Base-by-base conservation (phyloP, 1,139 yeast species). In the Hemisphaericaspora lyxosophila region DNA sequence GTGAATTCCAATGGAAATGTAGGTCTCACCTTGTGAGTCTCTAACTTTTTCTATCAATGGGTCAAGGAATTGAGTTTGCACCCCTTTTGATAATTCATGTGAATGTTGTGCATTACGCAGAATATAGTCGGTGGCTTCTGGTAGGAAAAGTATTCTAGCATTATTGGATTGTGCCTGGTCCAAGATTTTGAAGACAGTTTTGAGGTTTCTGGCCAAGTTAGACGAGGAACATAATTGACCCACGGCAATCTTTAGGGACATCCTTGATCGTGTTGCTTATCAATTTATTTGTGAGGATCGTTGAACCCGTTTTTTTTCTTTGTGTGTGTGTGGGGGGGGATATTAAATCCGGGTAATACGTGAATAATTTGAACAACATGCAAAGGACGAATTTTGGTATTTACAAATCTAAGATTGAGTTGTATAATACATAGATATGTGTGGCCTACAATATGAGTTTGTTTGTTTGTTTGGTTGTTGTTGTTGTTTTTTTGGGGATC, bases 71-170 rank as follows among this genome's bases (percentile, higher is more conserved):
- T 75, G 73, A 0, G 78, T 66, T 11, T 67, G 62, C 2, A 83
- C 75, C 2, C 75, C 50, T 27, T 68, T 57, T 0, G 85, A 88
- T 22, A 90, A 64, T 24, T 64, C 51, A 37, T 73, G 66, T 1
- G 95, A 82, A 47, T 87, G 90, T 1, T 59, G 58, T 1, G 94
- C 81, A 46, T 81, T 76, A 33, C 78, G 68, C 4, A 95, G 84
- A 31, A 92, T 73, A 57, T 88, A 92, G 54, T 92, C 97, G 1
- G 92, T 75, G 0, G 97, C 97, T 57, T 92, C 98, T 1, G 97
- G 97, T 30, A 92, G 72, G 54, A 90, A 89, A 7, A 90, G 68
- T 3, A 87, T 78, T 43, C 73, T 66, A 8, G 83, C 88, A 4
- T 81, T 72, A 8, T 70, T 56, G 7, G 61, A 60, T 0, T 85